Evolutionary conservation across 495 filamentous ascomycete genomes (phyloP).

Genomic region (Aspergillus homomorphus): DNA sequence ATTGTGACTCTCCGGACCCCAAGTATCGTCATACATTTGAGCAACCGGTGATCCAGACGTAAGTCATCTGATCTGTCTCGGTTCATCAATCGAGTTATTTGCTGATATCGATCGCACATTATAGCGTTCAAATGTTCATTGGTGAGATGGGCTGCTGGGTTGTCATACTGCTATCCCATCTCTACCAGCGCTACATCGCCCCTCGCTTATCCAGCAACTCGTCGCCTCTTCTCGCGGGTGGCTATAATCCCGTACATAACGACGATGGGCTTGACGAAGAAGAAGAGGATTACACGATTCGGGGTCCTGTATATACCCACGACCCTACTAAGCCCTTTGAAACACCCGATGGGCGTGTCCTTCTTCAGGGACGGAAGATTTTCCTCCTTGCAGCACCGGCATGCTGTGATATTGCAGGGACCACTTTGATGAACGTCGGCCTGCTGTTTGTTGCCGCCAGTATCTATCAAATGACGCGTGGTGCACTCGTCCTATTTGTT

Average conservation of each 20-base stretch:
- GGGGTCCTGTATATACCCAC: conserved; percentile 29
- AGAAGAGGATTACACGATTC: conserved; percentile 39
- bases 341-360: conserved; percentile 44
- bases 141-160: conserved; percentile 93
- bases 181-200: conserved; percentile 57
- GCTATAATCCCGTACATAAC: conserved; percentile 61
- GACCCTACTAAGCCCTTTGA: conserved; percentile 51
- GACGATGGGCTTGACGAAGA: conserved; percentile 48
- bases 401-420: conserved; percentile 89
- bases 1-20: conserved; percentile 78
- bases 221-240: conserved; percentile 48
- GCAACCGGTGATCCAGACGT: conserved; percentile 95
- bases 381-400: conserved; percentile 79
- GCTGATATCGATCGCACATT: conserved; percentile 11
- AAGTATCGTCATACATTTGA: conserved; percentile 67
- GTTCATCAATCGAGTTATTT: background rate
- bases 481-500: conserved; percentile 90
- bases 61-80: conserved; percentile 21
- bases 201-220: conserved; percentile 32
- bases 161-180: conserved; percentile 63
- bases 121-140: conserved; percentile 81
- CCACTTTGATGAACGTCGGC: conserved; percentile 95
- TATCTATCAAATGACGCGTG: conserved; percentile 98
- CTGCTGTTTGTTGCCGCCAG: conserved; percentile 89
- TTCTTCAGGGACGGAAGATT: conserved; percentile 70